Evolutionary conservation across 805 yeast genomes (phyloP).

Genomic region (Pichia exigua): DNA sequence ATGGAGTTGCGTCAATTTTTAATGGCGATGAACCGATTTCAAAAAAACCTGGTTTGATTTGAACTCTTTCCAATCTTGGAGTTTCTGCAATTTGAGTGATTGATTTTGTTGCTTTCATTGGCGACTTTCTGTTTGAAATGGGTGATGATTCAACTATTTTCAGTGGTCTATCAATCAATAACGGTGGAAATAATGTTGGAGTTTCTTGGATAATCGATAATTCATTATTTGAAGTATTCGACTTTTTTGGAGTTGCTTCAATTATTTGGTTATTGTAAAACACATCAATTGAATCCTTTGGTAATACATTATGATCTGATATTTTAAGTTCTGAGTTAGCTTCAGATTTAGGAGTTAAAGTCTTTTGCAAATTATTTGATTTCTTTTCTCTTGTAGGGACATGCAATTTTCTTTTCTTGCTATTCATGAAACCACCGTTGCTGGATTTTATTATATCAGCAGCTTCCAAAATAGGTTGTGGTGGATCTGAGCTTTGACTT

Average conservation of each 20-base stretch:
- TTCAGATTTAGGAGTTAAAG: background rate
- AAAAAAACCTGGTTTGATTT: slow-evolving; percentile 12
- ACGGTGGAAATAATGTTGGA: background rate
- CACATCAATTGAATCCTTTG: background rate
- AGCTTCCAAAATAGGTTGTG: background rate
- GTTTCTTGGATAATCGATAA: background rate
- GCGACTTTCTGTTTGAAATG: too few relatives aligned
- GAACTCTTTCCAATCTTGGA: slow-evolving; percentile 7
- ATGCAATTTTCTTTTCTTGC: slow-evolving; percentile 12
- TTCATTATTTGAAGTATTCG: background rate
- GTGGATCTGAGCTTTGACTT: background rate
- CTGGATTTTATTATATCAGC: background rate
- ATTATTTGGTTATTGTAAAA: slow-evolving; percentile 9
- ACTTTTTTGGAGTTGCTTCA: slow-evolving; percentile 19
- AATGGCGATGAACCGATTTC: slow-evolving; percentile 19
- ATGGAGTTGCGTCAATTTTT: background rate
- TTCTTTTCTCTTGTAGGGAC: slow-evolving; percentile 21
- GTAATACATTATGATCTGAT: background rate
- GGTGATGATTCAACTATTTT: background rate
- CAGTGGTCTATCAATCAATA: background rate
- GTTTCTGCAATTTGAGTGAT: slow-evolving; percentile 2
- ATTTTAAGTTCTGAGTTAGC: background rate
- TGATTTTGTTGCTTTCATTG: background rate
- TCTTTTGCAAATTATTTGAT: background rate
- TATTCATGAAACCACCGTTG: slow-evolving; percentile 11